Percentiles rank a stretch among this genome's conserved stretches.
Evolutionary conservation across 139 green algal genomes (phyloP).

Genomic region (Chlorella sp.): DNA sequence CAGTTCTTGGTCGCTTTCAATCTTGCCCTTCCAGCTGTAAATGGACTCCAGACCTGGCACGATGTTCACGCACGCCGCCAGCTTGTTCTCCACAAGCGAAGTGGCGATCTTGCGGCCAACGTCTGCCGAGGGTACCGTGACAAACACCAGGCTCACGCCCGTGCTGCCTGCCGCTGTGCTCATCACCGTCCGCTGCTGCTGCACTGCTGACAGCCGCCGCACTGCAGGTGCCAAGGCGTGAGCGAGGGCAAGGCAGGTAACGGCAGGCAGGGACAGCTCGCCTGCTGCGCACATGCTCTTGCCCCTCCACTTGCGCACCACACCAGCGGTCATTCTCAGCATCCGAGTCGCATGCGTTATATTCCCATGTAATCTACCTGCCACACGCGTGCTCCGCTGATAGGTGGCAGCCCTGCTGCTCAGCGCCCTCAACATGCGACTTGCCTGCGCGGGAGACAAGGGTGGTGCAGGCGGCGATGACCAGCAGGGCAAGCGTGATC

Average conservation of each 20-base stretch:
- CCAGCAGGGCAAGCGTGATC: no score
- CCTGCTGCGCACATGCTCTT: no score
- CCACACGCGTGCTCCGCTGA: no score
- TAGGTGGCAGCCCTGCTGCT: no score
- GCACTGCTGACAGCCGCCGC: not conserved
- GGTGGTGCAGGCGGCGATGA: no score
- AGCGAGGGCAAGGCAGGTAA: no score
- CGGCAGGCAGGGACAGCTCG: no score
- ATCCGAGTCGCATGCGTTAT: no score
- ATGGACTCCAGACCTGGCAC: slow-evolving; percentile 76
- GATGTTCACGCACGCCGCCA: slow-evolving; percentile 88
- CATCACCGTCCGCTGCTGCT: not conserved
- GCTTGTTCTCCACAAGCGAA: slow-evolving; percentile 59
- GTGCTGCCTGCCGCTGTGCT: not conserved
- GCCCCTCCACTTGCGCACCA: no score
- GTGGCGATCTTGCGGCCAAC: slow-evolving; percentile 56
- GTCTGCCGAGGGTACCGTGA: slow-evolving; percentile 34
- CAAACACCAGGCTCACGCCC: not conserved
- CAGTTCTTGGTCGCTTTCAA: slow-evolving; percentile 69
- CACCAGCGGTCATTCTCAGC: not conserved
- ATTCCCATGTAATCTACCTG: no score
- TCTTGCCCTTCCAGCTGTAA: slow-evolving; percentile 82
- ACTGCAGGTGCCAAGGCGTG: slow-evolving; percentile 17
- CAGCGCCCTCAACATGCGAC: no score
- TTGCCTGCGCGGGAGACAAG: no score